phyloP scores from a whole-genome alignment of 371 early-diverging fungal genomes.

The Rhizopus sp. region DNA sequence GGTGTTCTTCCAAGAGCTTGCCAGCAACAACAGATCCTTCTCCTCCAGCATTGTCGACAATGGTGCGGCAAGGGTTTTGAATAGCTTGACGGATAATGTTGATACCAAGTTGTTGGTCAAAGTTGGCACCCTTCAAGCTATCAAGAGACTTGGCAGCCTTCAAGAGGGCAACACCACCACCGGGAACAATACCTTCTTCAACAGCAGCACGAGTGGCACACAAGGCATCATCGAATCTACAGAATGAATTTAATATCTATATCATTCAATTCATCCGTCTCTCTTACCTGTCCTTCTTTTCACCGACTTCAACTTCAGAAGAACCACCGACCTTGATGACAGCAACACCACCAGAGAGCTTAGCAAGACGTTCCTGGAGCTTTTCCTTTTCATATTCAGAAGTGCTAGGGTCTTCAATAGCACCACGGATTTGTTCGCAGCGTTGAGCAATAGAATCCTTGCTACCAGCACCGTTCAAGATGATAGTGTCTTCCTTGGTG shows the following conservation, averaged over 20 bases:
- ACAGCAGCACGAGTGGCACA: constrained; percentile 98
- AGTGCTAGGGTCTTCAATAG: constrained; percentile 77
- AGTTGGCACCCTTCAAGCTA: constrained; percentile 84
- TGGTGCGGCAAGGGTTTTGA: constrained; percentile 89
- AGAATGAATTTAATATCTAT: not conserved
- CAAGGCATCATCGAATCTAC: constrained; percentile 90
- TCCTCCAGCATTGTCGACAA: constrained; percentile 95
- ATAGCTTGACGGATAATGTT: constrained; percentile 94
- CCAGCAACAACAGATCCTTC: constrained; percentile 97
- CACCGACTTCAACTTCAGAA: constrained; percentile 98
- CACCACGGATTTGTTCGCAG: constrained; percentile 93
- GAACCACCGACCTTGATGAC: constrained; percentile 97
- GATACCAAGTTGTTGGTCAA: constrained; percentile 97
- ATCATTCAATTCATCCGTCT: not conserved
- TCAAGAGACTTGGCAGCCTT: constrained; percentile 87
- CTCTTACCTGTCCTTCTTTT: constrained; percentile 93
- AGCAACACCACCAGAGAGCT: constrained; percentile 96
- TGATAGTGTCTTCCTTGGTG: constrained; percentile 98
- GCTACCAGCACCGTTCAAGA: constrained; percentile 92
- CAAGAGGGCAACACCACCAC: constrained; percentile 95
- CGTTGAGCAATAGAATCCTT: constrained; percentile 87
- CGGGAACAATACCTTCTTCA: constrained; percentile 98
- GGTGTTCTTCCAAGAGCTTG: constrained; percentile 79
- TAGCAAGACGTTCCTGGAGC: constrained; percentile 97
- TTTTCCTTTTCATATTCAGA: constrained; percentile 98